Base-by-base conservation (phyloP, 106 monocot species). In the Acorus calamus region DNA sequence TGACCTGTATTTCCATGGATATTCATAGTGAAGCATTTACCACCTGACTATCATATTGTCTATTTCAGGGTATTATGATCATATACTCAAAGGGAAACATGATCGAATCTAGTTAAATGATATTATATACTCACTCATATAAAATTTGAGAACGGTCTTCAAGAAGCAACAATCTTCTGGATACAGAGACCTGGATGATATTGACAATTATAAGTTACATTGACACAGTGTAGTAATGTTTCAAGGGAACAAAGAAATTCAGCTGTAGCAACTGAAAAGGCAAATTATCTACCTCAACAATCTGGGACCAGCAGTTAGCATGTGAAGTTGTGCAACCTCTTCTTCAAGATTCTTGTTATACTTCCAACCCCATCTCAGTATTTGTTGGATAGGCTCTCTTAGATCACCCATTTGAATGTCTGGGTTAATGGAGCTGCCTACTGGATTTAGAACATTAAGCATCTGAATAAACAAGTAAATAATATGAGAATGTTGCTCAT, bases 301-400 rank as follows among this genome's bases (percentile, higher is more conserved):
- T 57, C 62, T 96, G 91, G 65, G 96, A 85, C 96, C 96, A 7
- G 78, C 87, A 47, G 85, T 79, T 65, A 96, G 69, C 90, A 96
- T 82, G 77, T 96, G 96, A 71, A 87, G 82, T 55, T 96, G 96
- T 12, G 96, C 90, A 46, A 87, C 87, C 65, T 96, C 87, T 66
- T 96, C 96, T 88, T 96, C 96, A 74, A 91, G 82, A 77, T 83
- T 86, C 50, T 80, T 91, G 65, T 91, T 96, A 70, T 85, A 83
- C 71, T 76, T 84, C 90, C 90, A 90, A 8, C 65, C 84, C 90
- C 91, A 87, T 76, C 87, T 96, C 66, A 96, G 58, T 65, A 96
- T 72, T 63, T 96, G 84, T 53, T 87, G 96, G 52, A 87, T 70
- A 14, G 77, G 71, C 59, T 78, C 78, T 68, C 74, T 82, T 56